Evolutionary conservation across 805 yeast genomes (phyloP).

Genomic region (Kluyveromyces starmeri): DNA sequence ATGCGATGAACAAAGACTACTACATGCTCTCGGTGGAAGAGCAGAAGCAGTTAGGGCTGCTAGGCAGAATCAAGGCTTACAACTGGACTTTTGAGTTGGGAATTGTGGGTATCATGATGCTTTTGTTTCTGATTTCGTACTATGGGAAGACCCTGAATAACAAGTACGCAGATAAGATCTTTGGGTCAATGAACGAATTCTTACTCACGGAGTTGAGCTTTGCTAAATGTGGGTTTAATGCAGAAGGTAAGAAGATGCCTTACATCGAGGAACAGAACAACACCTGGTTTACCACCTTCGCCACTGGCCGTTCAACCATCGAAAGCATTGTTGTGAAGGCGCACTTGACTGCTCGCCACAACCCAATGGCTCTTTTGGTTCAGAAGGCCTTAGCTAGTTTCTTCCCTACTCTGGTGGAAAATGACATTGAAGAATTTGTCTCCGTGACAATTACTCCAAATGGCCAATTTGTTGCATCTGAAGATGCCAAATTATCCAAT

Average conservation of each 20-base stretch:
- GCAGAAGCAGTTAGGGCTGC: slow-evolving; percentile 47
- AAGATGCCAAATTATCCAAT: slow-evolving; percentile 20
- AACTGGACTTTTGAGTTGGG: slow-evolving; percentile 72
- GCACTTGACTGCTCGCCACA: slow-evolving; percentile 71
- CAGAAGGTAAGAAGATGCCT: slow-evolving; percentile 14
- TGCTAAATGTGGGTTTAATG: slow-evolving; percentile 45
- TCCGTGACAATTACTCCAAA: slow-evolving; percentile 52
- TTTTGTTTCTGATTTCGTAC: slow-evolving; percentile 42
- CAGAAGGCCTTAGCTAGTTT: slow-evolving; percentile 55
- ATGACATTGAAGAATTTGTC: slow-evolving; percentile 45
- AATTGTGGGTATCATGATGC: slow-evolving; percentile 42
- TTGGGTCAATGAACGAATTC: slow-evolving; percentile 41
- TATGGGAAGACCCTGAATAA: slow-evolving; percentile 55
- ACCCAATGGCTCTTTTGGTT: slow-evolving; percentile 54
- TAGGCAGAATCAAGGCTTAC: slow-evolving; percentile 48
- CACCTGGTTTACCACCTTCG: slow-evolving; percentile 48
- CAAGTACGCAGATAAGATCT: slow-evolving; percentile 43
- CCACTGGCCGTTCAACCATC: slow-evolving; percentile 81
- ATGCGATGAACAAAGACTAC: slow-evolving; percentile 25
- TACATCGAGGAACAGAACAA: slow-evolving; percentile 33
- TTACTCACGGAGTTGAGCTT: slow-evolving; percentile 52
- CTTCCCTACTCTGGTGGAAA: slow-evolving; percentile 45
- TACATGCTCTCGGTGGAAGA: slow-evolving; percentile 35
- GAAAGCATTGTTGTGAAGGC: slow-evolving; percentile 52
- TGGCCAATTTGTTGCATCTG: slow-evolving; percentile 21